Conservation (phyloP, 495 filamentous ascomycete species). For the Aspergillus diversus region DNA sequence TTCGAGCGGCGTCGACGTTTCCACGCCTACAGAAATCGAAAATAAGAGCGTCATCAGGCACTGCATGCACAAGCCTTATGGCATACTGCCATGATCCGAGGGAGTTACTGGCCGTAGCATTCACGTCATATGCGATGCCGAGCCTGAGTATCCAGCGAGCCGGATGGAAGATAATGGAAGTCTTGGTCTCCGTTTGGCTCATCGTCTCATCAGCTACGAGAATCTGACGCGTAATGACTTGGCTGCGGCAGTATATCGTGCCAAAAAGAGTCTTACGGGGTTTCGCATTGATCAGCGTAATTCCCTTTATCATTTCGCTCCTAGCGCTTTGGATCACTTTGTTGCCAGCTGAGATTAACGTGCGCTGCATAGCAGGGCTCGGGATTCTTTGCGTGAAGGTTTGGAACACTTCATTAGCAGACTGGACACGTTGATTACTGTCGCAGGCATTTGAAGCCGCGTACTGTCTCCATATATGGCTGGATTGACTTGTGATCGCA, state of each 20-base stretch:
- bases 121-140: background rate
- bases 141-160: background rate
- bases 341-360: background rate
- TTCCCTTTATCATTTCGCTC: background rate
- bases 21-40: constrained; percentile 6
- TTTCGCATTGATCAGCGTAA: background rate
- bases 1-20: constrained; percentile 3
- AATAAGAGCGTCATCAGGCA: constrained; percentile 4
- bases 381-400: background rate
- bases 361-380: background rate
- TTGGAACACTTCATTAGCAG: background rate
- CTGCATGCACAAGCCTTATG: background rate
- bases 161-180: constrained; percentile 3
- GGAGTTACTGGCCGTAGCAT: background rate
- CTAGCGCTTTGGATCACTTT: background rate
- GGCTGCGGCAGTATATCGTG: background rate
- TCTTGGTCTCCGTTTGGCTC: background rate
- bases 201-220: background rate
- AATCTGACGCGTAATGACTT: background rate
- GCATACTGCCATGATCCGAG: constrained; percentile 1
- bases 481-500: background rate
- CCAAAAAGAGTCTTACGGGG: background rate
- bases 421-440: background rate
- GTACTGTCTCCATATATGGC: background rate
- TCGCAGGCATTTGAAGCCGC: background rate